A percentile compares a stretch with the other conserved stretches of the same genome.
These are phyloP conservation scores for Sideroxylon spinosum DNA, from an alignment of 179 eudicot genomes.

Conservation along the genomic window DNA sequence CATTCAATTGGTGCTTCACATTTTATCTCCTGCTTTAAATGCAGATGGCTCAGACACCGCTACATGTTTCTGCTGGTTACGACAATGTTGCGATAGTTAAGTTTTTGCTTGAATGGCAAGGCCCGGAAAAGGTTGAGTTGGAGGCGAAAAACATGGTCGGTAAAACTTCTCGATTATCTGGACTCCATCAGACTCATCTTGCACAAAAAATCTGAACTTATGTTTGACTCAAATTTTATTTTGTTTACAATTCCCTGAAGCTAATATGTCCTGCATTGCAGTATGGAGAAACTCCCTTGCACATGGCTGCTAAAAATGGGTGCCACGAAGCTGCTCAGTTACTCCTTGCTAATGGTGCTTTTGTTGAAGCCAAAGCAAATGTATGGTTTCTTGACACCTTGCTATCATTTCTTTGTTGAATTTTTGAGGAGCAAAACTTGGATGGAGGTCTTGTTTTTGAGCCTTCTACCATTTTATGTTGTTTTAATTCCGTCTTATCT, in stretches of 20 bases:
- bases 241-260: background rate
- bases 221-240: background rate
- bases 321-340: constrained; percentile 78
- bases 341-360: constrained; percentile 90
- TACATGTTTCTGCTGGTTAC: constrained; percentile 91
- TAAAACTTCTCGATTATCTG: background rate
- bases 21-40: constrained; percentile 17
- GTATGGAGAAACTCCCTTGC: constrained; percentile 99
- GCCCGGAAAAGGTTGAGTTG: constrained; percentile 64
- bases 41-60: constrained; percentile 93
- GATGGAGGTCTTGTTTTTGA: background rate
- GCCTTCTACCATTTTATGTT: no score
- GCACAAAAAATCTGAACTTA: background rate
- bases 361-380: constrained; percentile 88
- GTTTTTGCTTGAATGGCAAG: constrained; percentile 42
- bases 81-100: constrained; percentile 69
- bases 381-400: constrained; percentile 28
- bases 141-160: constrained; percentile 96
- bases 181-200: background rate
- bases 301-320: constrained; percentile 98
- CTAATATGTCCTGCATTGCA: constrained; percentile 26
- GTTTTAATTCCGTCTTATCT: no score
- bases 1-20: no score
- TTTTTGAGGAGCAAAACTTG: no score
- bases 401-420: background rate